Percentiles rank a stretch among this genome's conserved stretches.
Conservation (phyloP, 2,329 filamentous ascomycete species). For the Nannizziopsis arthrosporioides region DNA sequence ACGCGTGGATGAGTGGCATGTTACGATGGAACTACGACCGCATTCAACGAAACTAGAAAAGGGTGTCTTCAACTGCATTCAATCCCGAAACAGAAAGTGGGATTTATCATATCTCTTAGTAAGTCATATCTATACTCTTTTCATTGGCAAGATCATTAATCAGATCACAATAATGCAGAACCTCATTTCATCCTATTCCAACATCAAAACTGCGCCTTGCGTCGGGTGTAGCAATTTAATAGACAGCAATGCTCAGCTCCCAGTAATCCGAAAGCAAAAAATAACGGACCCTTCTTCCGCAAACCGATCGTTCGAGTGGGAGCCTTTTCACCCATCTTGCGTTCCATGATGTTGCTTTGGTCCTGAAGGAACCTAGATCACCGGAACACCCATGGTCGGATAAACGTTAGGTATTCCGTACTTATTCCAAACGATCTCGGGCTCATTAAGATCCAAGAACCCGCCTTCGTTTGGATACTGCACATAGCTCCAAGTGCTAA, state of each 20-base stretch:
- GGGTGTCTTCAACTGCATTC: constrained; percentile 27
- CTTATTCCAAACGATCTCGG: constrained; percentile 20
- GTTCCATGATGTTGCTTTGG: neutral
- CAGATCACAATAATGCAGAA: constrained; percentile 24
- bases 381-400: neutral
- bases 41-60: constrained; percentile 26
- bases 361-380: neutral
- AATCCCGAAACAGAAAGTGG: constrained; percentile 28
- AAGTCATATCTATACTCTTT: constrained; percentile 14
- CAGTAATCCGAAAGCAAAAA: constrained; percentile 26
- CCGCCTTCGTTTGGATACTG: constrained; percentile 20
- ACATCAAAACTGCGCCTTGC: constrained; percentile 31
- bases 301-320: constrained; percentile 21
- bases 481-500: constrained; percentile 23
- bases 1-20: constrained; percentile 24
- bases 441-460: constrained; percentile 3
- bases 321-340: constrained; percentile 28
- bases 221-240: constrained; percentile 30
- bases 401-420: constrained; percentile 16
- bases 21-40: constrained; percentile 18
- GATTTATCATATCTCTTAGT: constrained; percentile 31
- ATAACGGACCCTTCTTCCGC: constrained; percentile 14
- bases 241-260: constrained; percentile 30
- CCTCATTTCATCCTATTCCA: constrained; percentile 33
- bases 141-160: constrained; percentile 6